These are phyloP conservation scores for Pyrenophora seminiperda DNA, from an alignment of 2,329 filamentous ascomycete species.

Conservation along the genomic window DNA sequence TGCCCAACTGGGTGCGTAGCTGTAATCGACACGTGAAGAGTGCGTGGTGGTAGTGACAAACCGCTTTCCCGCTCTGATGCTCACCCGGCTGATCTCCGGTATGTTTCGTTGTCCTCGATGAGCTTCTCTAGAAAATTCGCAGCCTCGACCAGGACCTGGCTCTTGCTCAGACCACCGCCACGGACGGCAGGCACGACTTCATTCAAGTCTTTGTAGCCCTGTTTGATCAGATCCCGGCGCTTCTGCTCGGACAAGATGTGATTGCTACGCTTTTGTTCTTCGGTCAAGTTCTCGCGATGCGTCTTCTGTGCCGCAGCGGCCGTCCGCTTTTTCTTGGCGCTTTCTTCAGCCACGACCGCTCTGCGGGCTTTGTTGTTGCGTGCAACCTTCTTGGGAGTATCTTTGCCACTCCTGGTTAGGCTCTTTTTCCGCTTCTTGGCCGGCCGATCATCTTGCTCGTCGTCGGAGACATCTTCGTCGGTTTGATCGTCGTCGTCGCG, in stretches of 20 bases:
- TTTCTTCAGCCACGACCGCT: conserved; percentile 21
- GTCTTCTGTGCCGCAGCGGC: conserved; percentile 34
- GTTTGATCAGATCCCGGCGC: conserved; percentile 77
- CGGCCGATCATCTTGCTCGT: conserved; percentile 28
- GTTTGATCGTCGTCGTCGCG: conserved; percentile 30
- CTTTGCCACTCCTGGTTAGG: conserved; percentile 18
- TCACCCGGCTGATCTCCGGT: conserved; percentile 10
- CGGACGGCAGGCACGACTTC: conserved; percentile 75
- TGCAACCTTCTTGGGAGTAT: conserved; percentile 25
- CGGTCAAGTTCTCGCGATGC: conserved; percentile 65
- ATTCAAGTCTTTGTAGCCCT: conserved; percentile 81
- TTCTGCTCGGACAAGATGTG: conserved; percentile 90
- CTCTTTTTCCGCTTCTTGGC: conserved; percentile 36
- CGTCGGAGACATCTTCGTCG: conserved; percentile 30
- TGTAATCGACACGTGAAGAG: neutral
- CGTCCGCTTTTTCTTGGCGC: conserved; percentile 35
- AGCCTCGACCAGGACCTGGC: conserved; percentile 74
- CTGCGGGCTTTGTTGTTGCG: conserved; percentile 32
- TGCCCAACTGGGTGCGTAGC: neutral
- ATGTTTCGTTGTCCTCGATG: conserved; percentile 64
- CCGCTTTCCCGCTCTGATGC: neutral
- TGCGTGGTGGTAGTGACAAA: neutral
- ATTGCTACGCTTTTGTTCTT: conserved; percentile 82
- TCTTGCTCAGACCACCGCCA: conserved; percentile 81
- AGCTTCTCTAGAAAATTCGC: conserved; percentile 79